Percentiles rank a stretch among this genome's conserved stretches.
phyloP scores from a whole-genome alignment of 768 basidiomycete genomes.

The Boletellus ananiceps region DNA sequence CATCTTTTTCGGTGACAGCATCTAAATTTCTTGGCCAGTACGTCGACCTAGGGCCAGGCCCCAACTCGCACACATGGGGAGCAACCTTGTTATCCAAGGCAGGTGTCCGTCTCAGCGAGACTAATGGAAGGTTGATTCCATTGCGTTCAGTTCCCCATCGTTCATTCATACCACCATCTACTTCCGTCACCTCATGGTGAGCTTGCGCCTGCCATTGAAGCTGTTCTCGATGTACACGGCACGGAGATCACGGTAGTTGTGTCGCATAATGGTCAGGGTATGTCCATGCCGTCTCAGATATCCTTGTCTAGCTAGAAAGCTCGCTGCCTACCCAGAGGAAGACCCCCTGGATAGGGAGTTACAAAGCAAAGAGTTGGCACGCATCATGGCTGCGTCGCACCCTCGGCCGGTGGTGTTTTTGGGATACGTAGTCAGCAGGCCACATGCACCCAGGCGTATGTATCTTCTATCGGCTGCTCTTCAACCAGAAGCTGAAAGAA shows the following conservation, averaged over 20 bases:
- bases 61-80: constrained; percentile 88
- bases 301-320: background rate
- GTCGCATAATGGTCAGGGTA: constrained; percentile 89
- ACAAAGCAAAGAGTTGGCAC: constrained; percentile 75
- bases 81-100: constrained; percentile 78
- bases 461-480: constrained; percentile 8
- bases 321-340: constrained; percentile 53
- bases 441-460: constrained; percentile 59
- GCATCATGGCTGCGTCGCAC: constrained; percentile 67
- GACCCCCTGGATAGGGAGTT: constrained; percentile 85
- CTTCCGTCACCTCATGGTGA: constrained; percentile 84
- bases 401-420: constrained; percentile 75
- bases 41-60: constrained; percentile 85
- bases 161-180: constrained; percentile 80
- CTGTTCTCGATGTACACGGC: constrained; percentile 74
- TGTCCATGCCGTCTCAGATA: constrained; percentile 1
- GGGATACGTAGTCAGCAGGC: constrained; percentile 75
- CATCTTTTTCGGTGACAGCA: background rate
- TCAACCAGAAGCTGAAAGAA: constrained; percentile 7
- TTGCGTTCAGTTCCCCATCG: constrained; percentile 68
- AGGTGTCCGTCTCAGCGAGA: background rate
- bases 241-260: constrained; percentile 79
- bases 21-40: constrained; percentile 43
- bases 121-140: background rate
- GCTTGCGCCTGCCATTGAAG: constrained; percentile 87